Evolutionary conservation across 495 filamentous ascomycete species (phyloP).

Genomic region (Cladorrhinum samala): DNA sequence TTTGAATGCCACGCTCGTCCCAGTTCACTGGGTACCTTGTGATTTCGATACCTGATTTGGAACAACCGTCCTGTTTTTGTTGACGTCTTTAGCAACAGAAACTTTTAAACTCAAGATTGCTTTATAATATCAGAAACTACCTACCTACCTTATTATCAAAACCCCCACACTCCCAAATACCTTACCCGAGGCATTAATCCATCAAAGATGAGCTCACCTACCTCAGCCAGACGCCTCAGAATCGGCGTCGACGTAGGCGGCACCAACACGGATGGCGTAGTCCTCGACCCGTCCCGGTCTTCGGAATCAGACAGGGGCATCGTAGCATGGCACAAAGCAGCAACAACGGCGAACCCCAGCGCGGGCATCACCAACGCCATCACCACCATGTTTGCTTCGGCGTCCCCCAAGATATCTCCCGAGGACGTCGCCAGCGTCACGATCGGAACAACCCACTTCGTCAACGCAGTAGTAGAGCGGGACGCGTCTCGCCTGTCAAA

Average conservation of each 20-base stretch:
- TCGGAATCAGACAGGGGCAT: slow-evolving; percentile 38
- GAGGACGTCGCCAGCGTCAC: slow-evolving; percentile 48
- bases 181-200: not conserved
- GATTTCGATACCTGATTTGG: not conserved
- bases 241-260: slow-evolving; percentile 47
- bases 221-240: slow-evolving; percentile 18
- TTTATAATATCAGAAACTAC: too few relatives aligned
- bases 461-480: slow-evolving; percentile 56
- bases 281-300: slow-evolving; percentile 45
- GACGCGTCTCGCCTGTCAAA: slow-evolving; percentile 45
- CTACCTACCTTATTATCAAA: too few relatives aligned
- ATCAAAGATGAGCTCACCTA: not conserved
- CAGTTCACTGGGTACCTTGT: not conserved
- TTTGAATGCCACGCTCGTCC: not conserved
- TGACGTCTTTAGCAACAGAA: not conserved
- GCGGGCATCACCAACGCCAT: slow-evolving; percentile 49
- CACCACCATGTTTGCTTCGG: slow-evolving; percentile 37
- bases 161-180: not conserved
- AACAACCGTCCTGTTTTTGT: not conserved
- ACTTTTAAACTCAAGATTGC: too few relatives aligned
- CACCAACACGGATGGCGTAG: slow-evolving; percentile 57
- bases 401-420: slow-evolving; percentile 32
- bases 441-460: slow-evolving; percentile 59
- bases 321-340: slow-evolving; percentile 49
- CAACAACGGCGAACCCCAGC: slow-evolving; percentile 53